These are phyloP conservation scores for Tylopilus rubrobrunneus DNA, from an alignment of 768 basidiomycete genomes.

Conservation along the genomic window DNA sequence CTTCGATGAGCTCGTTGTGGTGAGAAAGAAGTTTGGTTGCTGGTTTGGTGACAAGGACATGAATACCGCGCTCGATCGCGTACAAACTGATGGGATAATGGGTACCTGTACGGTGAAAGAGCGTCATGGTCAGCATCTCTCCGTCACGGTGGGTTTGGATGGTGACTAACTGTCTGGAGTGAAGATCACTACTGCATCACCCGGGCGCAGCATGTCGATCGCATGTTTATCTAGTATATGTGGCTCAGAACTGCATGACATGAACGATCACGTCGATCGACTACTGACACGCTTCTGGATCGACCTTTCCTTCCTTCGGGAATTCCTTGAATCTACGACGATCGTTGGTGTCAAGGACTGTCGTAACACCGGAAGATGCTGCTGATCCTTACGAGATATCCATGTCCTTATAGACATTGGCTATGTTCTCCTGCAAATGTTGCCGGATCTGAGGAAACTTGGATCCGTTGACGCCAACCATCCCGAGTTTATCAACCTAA, in stretches of 20 bases:
- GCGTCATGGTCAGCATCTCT: background rate
- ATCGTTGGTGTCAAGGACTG: background rate
- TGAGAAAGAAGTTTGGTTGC: conserved; percentile 83
- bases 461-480: conserved; percentile 86
- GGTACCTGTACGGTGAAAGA: conserved; percentile 46
- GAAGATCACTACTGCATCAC: conserved; percentile 90
- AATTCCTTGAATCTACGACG: conserved; percentile 66
- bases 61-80: conserved; percentile 80
- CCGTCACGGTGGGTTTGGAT: background rate
- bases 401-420: conserved; percentile 80
- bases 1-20: conserved; percentile 72
- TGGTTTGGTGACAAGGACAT: conserved; percentile 92
- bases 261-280: conserved; percentile 3
- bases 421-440: conserved; percentile 82
- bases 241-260: background rate
- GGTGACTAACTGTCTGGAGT: conserved; percentile 76
- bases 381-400: conserved; percentile 60
- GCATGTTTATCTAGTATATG: conserved; percentile 68
- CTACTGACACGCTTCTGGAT: conserved; percentile 78
- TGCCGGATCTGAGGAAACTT: conserved; percentile 85
- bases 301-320: conserved; percentile 63
- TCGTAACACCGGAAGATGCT: background rate
- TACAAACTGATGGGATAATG: conserved; percentile 84
- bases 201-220: conserved; percentile 71
- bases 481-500: conserved; percentile 68